Conservation (phyloP, 1,284 basidiomycete genomes). For the Spongispora temasekensis region DNA sequence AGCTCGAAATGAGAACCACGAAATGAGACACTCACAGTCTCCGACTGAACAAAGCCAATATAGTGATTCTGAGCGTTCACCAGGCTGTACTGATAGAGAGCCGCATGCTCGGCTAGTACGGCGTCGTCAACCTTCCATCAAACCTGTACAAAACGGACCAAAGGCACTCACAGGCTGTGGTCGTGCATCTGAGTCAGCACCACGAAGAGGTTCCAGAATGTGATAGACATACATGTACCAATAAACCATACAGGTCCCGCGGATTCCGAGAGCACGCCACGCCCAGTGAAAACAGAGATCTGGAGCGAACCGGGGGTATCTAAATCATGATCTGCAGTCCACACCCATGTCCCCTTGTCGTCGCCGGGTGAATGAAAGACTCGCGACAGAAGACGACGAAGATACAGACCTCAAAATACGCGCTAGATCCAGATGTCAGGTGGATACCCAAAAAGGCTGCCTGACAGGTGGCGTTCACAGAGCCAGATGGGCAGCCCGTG, state of each 20-base stretch:
- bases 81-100: background rate
- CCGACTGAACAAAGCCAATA: background rate
- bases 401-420: background rate
- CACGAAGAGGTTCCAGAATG: background rate
- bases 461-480: background rate
- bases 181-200: slow-evolving; percentile 1
- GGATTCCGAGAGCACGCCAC: slow-evolving; percentile 57
- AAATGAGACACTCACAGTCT: background rate
- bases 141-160: slow-evolving; percentile 20
- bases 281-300: slow-evolving; percentile 46
- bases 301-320: slow-evolving; percentile 36
- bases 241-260: slow-evolving; percentile 52
- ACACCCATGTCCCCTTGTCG: slow-evolving; percentile 1
- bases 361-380: background rate
- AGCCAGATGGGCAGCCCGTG: background rate
- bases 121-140: background rate
- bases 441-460: background rate
- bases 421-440: background rate
- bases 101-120: background rate
- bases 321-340: slow-evolving; percentile 1
- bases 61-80: background rate
- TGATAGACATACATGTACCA: slow-evolving; percentile 39
- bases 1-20: background rate
- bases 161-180: slow-evolving; percentile 6
- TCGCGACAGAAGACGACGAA: background rate